Evolutionary conservation across 345 rosid genomes (phyloP), one percentile per base, ranked within the genome.

Genomic region (Gossypium ekmanianum): DNA sequence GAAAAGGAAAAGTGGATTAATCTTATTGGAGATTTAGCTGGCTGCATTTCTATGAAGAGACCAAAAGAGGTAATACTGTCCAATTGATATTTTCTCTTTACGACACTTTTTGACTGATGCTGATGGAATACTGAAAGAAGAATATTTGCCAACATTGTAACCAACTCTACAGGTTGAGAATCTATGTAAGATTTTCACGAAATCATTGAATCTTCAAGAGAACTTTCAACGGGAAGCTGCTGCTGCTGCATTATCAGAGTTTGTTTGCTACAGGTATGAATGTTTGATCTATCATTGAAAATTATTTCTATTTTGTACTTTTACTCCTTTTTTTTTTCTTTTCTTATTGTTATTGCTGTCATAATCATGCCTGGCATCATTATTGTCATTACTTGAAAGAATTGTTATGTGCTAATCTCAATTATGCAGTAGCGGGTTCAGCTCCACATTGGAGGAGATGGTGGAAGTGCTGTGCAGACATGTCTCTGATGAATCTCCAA

Each of bases 401-500:
- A 44, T 68, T 18, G 27, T 26, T 52, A 66, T 75, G 65, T 51
- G 61, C 29, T 68, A 39, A 18, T 26, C 65, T 81, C 69, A 68
- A 78, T 79, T 56, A 26, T 84, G 84, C 89, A 92, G 98, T 83
- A 88, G 88, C 45, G 97, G 91, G 20, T 86, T 80, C 80, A 82
- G 74, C 81, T 86, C 98, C 65, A 81, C 90, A 5, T 83, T 94
- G 87, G 97, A 94, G 83, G 86, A 92, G 81, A 94, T 94, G 97
- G 98, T 92, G 70, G 97, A 92, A 83, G 90, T 89, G 61, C 83
- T 94, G 73, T 94, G 98, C 80, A 83, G 95, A 70, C 94, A 92
- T 86, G 97, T 90, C 16, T 94, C 98, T 69, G 98, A 94, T 82
- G 98, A 91, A 78, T 92, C 97, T 81, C 89, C 98, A 44, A 90